phyloP scores from a whole-genome alignment of 768 basidiomycete genomes.

The Pisolithus albus region DNA sequence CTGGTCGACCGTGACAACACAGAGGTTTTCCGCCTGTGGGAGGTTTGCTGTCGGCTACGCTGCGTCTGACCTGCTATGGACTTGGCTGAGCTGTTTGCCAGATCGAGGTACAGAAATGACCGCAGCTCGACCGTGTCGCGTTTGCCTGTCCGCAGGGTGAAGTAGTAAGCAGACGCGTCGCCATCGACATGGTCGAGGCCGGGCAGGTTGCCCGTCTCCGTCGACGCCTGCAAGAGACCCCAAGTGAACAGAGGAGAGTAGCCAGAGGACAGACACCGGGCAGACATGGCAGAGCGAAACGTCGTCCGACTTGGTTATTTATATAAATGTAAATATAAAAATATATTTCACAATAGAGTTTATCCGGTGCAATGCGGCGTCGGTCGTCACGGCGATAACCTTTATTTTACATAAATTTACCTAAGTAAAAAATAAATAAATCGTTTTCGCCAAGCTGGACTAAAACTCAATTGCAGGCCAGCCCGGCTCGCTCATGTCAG shows the following conservation, averaged over 20 bases:
- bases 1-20: constrained; percentile 25
- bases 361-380: too few species aligned
- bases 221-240: constrained; percentile 38
- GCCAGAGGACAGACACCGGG: neutral
- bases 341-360: too few species aligned
- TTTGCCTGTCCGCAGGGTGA: constrained; percentile 37
- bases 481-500: too few species aligned
- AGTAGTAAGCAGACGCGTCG: constrained; percentile 38
- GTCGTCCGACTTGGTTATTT: too few species aligned
- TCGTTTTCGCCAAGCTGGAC: too few species aligned
- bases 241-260: constrained; percentile 65
- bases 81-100: constrained; percentile 43
- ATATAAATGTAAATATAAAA: too few species aligned
- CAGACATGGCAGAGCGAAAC: too few species aligned
- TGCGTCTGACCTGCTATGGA: constrained; percentile 28
- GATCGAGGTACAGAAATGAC: constrained; percentile 65
- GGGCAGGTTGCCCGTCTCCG: constrained; percentile 7
- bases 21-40: constrained; percentile 28
- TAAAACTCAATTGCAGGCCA: too few species aligned
- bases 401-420: too few species aligned
- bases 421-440: too few species aligned
- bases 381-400: too few species aligned
- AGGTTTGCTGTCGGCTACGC: too few species aligned
- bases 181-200: constrained; percentile 8
- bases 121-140: constrained; percentile 37